Base-by-base conservation (phyloP, 2,329 filamentous ascomycete genomes). In the Elsinoe fawcettii region DNA sequence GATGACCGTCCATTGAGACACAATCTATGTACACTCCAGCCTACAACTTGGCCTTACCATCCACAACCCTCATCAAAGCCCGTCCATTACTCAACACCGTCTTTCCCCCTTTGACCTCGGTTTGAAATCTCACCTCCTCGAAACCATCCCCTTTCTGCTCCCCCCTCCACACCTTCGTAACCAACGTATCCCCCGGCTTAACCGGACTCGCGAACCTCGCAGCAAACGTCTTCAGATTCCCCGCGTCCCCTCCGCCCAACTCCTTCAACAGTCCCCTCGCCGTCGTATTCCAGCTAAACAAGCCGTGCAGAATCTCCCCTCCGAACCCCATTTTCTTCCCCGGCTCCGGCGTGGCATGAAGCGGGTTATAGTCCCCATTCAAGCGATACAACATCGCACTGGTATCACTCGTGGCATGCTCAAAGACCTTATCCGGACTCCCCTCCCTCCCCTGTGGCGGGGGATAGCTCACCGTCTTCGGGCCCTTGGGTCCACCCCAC, bases 331-430 rank as follows among this genome's bases (percentile, higher is more conserved):
- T 95, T 75, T 90, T 86, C 72, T 82, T 74, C 60, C 90, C 90
- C 0, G 90, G 88, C 73, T 90, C 88, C 11, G 90, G 90, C 16
- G 87, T 88, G 5, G 89, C 90, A 70, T 96, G 90, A 34, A 96
- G 83, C 25, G 90, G 91, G 76, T 96, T 96, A 74, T 96, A 96
- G 75, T 96, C 91, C 63, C 90, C 90, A 66, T 95, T 96, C 53
- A 96, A 80, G 73, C 80, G 81, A 73, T 93, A 93, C 57, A 93
- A 76, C 61, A 87, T 80, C 7, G 88, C 83, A 3, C 88, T 88
- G 74, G 91, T 83, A 55, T 75, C 68, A 23, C 76, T 87, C 3
- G 87, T 90, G 72, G 90, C 85, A 65, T 86, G 80, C 65, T 82
- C 80, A 63, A 87, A 81, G 5, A 83, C 80, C 43, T 77, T 81